phyloP scores from a whole-genome alignment of 805 yeast genomes.

The Millerago galiae region DNA sequence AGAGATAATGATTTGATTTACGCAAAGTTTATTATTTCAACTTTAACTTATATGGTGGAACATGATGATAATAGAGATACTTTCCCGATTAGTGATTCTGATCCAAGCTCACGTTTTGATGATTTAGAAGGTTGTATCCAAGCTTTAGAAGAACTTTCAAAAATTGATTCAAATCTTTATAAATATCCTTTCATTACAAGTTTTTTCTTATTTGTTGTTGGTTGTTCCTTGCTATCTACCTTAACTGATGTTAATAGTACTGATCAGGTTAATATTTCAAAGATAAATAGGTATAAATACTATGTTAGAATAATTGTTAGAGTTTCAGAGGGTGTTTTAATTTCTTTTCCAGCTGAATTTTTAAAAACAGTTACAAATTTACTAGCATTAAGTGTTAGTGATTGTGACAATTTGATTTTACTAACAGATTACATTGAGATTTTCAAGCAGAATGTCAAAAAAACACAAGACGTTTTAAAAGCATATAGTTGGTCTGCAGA shows the following conservation, averaged over 20 bases:
- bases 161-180: constrained; percentile 15
- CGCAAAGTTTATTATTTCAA: constrained; percentile 18
- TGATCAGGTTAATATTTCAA: constrained; percentile 10
- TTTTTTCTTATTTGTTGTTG: constrained; percentile 18
- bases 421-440: constrained; percentile 14
- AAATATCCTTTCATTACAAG: constrained; percentile 17
- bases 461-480: constrained; percentile 25
- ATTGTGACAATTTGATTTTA: constrained; percentile 20
- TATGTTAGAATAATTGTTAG: constrained; percentile 19
- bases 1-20: constrained; percentile 15
- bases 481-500: constrained; percentile 31
- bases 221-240: constrained; percentile 17
- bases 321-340: constrained; percentile 22
- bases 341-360: constrained; percentile 24
- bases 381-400: constrained; percentile 18
- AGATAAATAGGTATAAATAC: constrained; percentile 20
- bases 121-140: constrained; percentile 14
- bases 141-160: constrained; percentile 14
- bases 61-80: constrained; percentile 9
- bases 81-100: constrained; percentile 11
- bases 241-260: constrained; percentile 16
- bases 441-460: constrained; percentile 17
- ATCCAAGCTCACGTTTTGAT: constrained; percentile 11
- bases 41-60: constrained; percentile 15
- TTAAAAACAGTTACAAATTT: constrained; percentile 21